These are phyloP conservation scores for Torrubiellomyces zombiae DNA, from an alignment of 2,329 filamentous ascomycete genomes.

Conservation along the genomic window DNA sequence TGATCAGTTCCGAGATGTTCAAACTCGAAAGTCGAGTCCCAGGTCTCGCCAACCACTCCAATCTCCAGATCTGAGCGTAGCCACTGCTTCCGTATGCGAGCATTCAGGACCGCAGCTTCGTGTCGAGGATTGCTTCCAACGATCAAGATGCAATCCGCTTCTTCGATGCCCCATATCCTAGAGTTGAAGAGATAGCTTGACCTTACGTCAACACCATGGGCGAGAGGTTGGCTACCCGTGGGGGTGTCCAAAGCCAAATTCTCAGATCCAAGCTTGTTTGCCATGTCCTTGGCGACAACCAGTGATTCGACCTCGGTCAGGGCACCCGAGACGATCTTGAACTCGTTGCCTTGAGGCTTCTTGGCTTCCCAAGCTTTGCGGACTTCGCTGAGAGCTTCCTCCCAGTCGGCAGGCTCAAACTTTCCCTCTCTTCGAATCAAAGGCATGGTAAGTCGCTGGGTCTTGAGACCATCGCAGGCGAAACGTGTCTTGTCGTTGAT, in stretches of 20 bases:
- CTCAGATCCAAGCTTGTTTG: conserved; percentile 91
- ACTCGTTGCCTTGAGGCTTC: conserved; percentile 76
- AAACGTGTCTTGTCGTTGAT: conserved; percentile 98
- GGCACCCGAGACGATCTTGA: conserved; percentile 87
- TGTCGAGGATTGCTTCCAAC: conserved; percentile 91
- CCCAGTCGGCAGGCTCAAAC: conserved; percentile 87
- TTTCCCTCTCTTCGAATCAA: conserved; percentile 76
- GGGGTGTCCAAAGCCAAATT: conserved; percentile 89
- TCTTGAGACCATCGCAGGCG: conserved; percentile 91
- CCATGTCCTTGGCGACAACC: conserved; percentile 91
- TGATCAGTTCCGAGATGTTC: conserved; percentile 74
- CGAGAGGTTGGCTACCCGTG: conserved; percentile 63
- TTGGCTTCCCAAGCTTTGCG: conserved; percentile 63
- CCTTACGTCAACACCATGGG: conserved; percentile 84
- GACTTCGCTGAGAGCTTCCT: conserved; percentile 84
- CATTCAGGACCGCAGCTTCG: conserved; percentile 89
- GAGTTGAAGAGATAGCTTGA: conserved; percentile 97
- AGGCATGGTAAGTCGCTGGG: conserved; percentile 85
- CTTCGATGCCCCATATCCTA: conserved; percentile 81
- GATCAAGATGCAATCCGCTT: conserved; percentile 80
- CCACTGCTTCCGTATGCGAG: conserved; percentile 96
- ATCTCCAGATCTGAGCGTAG: conserved; percentile 87
- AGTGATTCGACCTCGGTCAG: conserved; percentile 84
- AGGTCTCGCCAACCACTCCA: conserved; percentile 77
- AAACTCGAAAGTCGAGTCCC: conserved; percentile 90